Evolutionary conservation across 2,329 filamentous ascomycete genomes (phyloP), one percentile per base, ranked within the genome.

Genomic region (Sarocladium oryzae): DNA sequence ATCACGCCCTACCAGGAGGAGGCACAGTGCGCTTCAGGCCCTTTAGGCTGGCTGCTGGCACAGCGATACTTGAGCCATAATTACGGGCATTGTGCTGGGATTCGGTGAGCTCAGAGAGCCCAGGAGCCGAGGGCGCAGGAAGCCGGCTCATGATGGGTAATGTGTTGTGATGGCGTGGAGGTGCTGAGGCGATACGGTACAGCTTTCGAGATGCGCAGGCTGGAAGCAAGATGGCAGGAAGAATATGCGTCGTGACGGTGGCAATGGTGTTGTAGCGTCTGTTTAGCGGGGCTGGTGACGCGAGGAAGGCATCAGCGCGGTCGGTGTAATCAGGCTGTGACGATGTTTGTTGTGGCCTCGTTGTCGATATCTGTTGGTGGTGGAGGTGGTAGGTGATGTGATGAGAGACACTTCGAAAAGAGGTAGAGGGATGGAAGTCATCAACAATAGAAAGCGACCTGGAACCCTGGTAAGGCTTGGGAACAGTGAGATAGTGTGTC

Each of bases 81-180:
- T 48, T 48, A 49, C 80, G 76, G 38, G 74, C 65, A 61, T 85
- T 85, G 65, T 69, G 72, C 59, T 84, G 78, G n/a, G 81, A 82
- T 7, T 82, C 77, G 59, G 70, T 75, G 57, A 81, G 76, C 60
- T 84, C 80, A 9, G 72, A 65, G 15, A 84, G 71, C 3, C 68
- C 67, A 11, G 46, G 46, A 16, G 46, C 46, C 32, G 46, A 49
- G 7, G 46, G 46, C 20, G 46, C 32, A 26, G 46, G 46, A 28
- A 49, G 46, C 4, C 46, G 46, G n/a, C 46, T 49, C 46, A 49
- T 49, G 26, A 48, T 48, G 43, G 26, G 26, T 20, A 48, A 3
- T 20, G 43, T 33, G 43, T 18, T 33, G 6, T 18, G 43, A 13
- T 33, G 43, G 5, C 33, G 24, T 11, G 43, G 18, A 18, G 26